Conservation (phyloP, 768 basidiomycete genomes). For the Kwoniella heveanensis region DNA sequence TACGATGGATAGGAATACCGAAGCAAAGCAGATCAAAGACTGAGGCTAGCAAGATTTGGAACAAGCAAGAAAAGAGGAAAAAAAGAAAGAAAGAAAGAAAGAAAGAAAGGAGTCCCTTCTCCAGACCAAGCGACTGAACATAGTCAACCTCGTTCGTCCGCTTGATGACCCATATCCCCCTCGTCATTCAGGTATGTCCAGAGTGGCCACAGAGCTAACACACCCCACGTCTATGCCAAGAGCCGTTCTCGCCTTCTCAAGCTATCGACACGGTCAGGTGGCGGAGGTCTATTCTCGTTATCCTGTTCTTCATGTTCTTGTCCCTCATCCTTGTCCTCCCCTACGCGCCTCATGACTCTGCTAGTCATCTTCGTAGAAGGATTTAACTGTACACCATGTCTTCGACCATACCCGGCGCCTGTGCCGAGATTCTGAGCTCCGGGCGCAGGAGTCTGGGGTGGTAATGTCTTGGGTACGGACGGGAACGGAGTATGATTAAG, state of each 20-base stretch:
- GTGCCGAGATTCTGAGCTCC: background rate
- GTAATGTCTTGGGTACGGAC: background rate
- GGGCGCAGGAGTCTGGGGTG: conserved; percentile 8
- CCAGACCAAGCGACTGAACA: no score
- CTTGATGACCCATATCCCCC: no score
- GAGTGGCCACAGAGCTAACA: background rate
- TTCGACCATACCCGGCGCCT: background rate
- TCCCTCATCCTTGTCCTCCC: no score
- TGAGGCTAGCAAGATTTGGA: no score
- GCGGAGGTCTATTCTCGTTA: background rate
- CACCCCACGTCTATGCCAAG: conserved; percentile 24
- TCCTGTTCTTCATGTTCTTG: conserved; percentile 12
- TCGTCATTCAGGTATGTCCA: no score
- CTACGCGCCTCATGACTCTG: conserved; percentile 18
- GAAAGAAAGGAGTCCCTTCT: no score
- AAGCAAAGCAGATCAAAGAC: no score
- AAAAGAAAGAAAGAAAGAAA: no score
- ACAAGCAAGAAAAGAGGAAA: no score
- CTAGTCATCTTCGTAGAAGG: conserved; percentile 16
- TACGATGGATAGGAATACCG: no score
- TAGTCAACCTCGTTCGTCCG: no score
- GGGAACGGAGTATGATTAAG: conserved; percentile 35
- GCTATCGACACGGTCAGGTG: background rate
- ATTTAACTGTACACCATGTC: conserved; percentile 22
- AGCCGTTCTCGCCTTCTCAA: conserved; percentile 21